These are phyloP conservation scores for Aspergillus hortae DNA, from an alignment of 2,329 filamentous ascomycete species.

Conservation along the genomic window DNA sequence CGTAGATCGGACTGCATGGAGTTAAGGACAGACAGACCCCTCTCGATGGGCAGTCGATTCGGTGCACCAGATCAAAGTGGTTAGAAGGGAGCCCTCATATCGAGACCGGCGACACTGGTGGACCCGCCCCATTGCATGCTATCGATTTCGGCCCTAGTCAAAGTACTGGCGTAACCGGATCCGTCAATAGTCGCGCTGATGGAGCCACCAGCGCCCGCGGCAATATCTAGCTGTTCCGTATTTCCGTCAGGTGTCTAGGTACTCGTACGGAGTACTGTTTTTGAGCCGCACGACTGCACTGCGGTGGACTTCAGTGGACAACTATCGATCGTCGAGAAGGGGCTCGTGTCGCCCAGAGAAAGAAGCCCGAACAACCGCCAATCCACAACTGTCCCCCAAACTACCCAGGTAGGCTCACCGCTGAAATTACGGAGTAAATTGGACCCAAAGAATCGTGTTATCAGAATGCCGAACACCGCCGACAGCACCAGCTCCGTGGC, in stretches of 20 bases:
- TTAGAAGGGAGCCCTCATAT: background rate
- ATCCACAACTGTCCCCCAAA: no score
- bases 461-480: no score
- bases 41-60: no score
- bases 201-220: conserved; percentile 1
- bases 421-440: no score
- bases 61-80: background rate
- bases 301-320: background rate
- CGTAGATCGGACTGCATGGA: no score
- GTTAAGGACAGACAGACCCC: no score
- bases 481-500: no score
- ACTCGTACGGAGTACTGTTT: background rate
- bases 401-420: no score
- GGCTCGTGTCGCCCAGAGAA: background rate
- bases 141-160: background rate
- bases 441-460: no score
- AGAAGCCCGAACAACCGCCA: background rate
- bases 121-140: background rate
- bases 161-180: background rate
- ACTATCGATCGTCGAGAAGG: no score
- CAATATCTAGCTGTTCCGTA: conserved; percentile 1
- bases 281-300: conserved; percentile 2
- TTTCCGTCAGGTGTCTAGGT: background rate
- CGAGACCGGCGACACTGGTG: background rate
- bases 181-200: background rate